Evolutionary conservation across 257 asterid genomes (phyloP).

Genomic region (Solanum ossicruentum): DNA sequence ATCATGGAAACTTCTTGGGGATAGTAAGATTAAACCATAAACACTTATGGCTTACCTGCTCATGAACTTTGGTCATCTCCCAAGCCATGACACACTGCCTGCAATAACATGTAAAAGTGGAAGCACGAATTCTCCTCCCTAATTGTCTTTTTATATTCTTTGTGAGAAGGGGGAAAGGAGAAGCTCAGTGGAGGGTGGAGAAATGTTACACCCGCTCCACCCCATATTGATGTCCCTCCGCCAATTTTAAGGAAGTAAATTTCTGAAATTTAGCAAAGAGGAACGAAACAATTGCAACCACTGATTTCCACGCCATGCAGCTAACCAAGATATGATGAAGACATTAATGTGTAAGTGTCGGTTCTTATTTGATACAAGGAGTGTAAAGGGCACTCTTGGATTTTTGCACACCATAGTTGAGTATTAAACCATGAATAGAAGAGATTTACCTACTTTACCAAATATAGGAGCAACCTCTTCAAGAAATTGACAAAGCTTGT

Average conservation of each 20-base stretch:
- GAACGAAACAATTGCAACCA: background rate
- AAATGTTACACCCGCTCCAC: background rate
- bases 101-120: background rate
- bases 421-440: background rate
- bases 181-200: background rate
- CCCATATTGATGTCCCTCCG: background rate
- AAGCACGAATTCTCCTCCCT: background rate
- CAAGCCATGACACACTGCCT: constrained; percentile 95
- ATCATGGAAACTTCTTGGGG: background rate
- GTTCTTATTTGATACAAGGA: background rate
- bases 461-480: constrained; percentile 56
- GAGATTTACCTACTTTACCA: constrained; percentile 57
- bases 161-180: background rate
- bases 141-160: background rate
- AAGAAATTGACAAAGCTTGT: constrained; percentile 73
- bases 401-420: background rate
- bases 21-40: background rate
- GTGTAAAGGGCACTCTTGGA: background rate
- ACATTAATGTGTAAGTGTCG: background rate
- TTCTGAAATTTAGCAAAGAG: background rate
- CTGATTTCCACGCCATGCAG: background rate
- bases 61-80: constrained; percentile 90
- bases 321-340: background rate
- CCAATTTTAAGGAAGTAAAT: background rate
- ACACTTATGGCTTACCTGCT: constrained; percentile 38